Evolutionary conservation across 2,329 filamentous ascomycete genomes (phyloP).

Genomic region (Calcarisporium arbuscula): DNA sequence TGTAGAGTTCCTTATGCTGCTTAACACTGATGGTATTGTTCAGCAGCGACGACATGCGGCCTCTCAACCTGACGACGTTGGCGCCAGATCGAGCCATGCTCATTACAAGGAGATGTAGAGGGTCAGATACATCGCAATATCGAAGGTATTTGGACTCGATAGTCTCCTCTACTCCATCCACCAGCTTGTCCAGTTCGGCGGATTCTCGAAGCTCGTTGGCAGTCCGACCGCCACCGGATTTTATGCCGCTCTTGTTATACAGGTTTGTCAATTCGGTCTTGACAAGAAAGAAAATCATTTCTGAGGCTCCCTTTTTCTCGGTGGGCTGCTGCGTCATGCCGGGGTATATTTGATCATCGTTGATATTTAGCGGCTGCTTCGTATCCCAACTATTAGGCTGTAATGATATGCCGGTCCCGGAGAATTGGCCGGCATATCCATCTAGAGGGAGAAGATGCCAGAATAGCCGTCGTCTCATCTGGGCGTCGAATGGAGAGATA

Average conservation of each 20-base stretch:
- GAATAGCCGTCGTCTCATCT: constrained; percentile 49
- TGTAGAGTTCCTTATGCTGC: constrained; percentile 18
- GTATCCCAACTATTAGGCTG: constrained; percentile 21
- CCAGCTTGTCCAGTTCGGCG: constrained; percentile 23
- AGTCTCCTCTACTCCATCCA: constrained; percentile 32
- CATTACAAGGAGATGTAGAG: constrained; percentile 27
- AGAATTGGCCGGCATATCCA: constrained; percentile 16
- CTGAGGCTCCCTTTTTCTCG: constrained; percentile 22
- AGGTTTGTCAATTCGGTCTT: constrained; percentile 10
- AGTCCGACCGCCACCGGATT: background rate
- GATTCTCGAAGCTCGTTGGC: constrained; percentile 12
- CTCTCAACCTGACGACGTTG: constrained; percentile 17
- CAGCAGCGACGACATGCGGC: constrained; percentile 14
- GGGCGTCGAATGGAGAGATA: constrained; percentile 37
- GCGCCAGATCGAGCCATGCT: constrained; percentile 19
- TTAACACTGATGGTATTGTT: constrained; percentile 17
- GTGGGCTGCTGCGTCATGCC: constrained; percentile 26
- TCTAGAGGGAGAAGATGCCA: constrained; percentile 44
- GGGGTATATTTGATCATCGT: constrained; percentile 30
- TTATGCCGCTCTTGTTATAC: constrained; percentile 3
- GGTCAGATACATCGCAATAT: constrained; percentile 35
- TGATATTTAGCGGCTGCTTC: constrained; percentile 26
- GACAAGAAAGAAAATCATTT: constrained; percentile 29
- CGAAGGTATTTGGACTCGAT: constrained; percentile 36
- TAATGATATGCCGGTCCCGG: constrained; percentile 17